A percentile compares a stretch with the other conserved stretches of the same genome.
Conservation (phyloP, 306 rosid species). For the Trifolium fragiferum region DNA sequence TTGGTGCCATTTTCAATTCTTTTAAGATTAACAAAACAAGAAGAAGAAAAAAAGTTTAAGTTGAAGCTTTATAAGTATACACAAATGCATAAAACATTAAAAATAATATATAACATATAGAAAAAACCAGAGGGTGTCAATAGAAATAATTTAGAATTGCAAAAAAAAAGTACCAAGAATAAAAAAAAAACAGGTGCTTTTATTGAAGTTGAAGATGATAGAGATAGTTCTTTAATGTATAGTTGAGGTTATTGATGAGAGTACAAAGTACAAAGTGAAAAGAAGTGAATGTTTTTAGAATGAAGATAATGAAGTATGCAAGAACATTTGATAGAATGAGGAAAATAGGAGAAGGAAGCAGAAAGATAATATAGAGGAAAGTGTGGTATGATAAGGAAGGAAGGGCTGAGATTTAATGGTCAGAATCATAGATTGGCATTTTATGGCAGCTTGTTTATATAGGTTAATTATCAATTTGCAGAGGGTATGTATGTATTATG, state of each 20-base stretch:
- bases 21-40: conserved; percentile 19
- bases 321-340: conserved; percentile 32
- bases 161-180: conserved; percentile 49
- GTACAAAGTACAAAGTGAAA: conserved; percentile 21
- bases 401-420: conserved; percentile 89
- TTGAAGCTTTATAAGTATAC: conserved; percentile 23
- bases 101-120: neutral
- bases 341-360: conserved; percentile 34
- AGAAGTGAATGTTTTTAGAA: conserved; percentile 36
- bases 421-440: conserved; percentile 60
- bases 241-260: conserved; percentile 29
- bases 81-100: conserved; percentile 9
- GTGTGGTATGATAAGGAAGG: conserved; percentile 86
- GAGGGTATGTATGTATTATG: neutral
- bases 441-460: conserved; percentile 42
- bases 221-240: conserved; percentile 44
- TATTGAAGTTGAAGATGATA: conserved; percentile 6
- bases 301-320: conserved; percentile 54
- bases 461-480: conserved; percentile 41
- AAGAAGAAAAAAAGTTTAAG: conserved; percentile 37
- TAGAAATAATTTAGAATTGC: neutral
- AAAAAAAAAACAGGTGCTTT: conserved; percentile 36
- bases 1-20: conserved; percentile 78
- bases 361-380: conserved; percentile 45
- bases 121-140: neutral